Evolutionary conservation across 1,139 yeast species (phyloP).

Genomic region (Diutina mesorugosa): DNA sequence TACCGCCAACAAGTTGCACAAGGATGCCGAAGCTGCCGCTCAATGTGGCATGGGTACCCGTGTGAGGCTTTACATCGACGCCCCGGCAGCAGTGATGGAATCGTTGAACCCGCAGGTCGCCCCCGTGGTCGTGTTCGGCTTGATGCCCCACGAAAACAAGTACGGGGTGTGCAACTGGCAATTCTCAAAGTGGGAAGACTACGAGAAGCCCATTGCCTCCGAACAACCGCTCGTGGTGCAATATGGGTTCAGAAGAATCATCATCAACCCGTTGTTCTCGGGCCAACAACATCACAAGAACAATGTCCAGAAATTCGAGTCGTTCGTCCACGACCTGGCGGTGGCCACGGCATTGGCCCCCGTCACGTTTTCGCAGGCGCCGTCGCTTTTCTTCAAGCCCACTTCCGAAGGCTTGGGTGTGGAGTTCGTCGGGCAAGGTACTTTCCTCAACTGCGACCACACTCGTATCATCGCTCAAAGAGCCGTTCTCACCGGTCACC

Average conservation of each 20-base stretch:
- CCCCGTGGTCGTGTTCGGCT: constrained; percentile 58
- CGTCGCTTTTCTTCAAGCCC: constrained; percentile 55
- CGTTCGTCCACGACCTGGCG: constrained; percentile 56
- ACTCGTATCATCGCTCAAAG: constrained; percentile 80
- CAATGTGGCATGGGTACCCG: constrained; percentile 57
- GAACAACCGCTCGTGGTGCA: constrained; percentile 73
- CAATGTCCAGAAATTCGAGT: constrained; percentile 78
- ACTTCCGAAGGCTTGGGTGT: constrained; percentile 28
- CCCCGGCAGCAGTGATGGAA: constrained; percentile 40
- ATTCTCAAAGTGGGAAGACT: constrained; percentile 80
- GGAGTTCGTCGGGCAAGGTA: constrained; percentile 79
- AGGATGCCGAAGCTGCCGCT: constrained; percentile 45
- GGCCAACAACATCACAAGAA: constrained; percentile 67
- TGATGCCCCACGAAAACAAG: constrained; percentile 79
- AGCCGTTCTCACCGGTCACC: constrained; percentile 83
- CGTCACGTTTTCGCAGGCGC: constrained; percentile 71
- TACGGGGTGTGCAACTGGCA: constrained; percentile 73
- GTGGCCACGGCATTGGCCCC: constrained; percentile 89
- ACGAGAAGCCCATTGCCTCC: constrained; percentile 70
- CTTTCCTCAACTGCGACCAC: constrained; percentile 78
- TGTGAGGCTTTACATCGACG: constrained; percentile 47
- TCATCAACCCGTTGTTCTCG: constrained; percentile 76
- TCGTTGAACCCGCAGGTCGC: constrained; percentile 24
- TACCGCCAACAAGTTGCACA: constrained; percentile 56
- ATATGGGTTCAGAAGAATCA: constrained; percentile 85